These are phyloP conservation scores for Sclerotiophoma versabilis DNA, from an alignment of 2,329 filamentous ascomycete species.

Conservation along the genomic window DNA sequence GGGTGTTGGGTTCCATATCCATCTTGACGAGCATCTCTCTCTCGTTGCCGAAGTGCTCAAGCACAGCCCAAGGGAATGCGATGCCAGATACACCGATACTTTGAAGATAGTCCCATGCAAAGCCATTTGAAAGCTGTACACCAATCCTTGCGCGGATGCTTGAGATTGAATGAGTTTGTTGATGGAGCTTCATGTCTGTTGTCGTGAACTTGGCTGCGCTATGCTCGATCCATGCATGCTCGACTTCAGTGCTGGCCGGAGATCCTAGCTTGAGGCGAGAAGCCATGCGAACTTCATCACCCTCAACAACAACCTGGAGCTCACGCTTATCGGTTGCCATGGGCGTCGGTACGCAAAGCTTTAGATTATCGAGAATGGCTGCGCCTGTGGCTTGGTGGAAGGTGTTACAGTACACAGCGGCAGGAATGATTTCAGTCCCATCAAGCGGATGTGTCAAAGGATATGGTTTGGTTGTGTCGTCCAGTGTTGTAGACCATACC, in stretches of 20 bases:
- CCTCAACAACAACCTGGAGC: constrained; percentile 48
- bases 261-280: constrained; percentile 39
- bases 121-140: constrained; percentile 38
- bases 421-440: constrained; percentile 55
- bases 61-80: constrained; percentile 53
- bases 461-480: constrained; percentile 52
- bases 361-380: constrained; percentile 41
- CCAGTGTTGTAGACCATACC: constrained; percentile 43
- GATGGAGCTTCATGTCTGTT: constrained; percentile 14
- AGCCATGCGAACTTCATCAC: constrained; percentile 40
- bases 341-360: constrained; percentile 48
- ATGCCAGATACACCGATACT: constrained; percentile 52
- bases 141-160: constrained; percentile 38
- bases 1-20: constrained; percentile 41
- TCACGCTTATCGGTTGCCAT: constrained; percentile 44
- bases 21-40: constrained; percentile 54
- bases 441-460: constrained; percentile 52
- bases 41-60: constrained; percentile 49
- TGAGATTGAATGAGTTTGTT: constrained; percentile 30
- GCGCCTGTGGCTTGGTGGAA: constrained; percentile 47
- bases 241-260: not conserved
- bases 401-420: constrained; percentile 53
- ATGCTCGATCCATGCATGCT: constrained; percentile 46
- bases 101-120: constrained; percentile 50
- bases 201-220: constrained; percentile 28